A percentile compares a stretch with the other conserved stretches of the same genome.
phyloP scores from a whole-genome alignment of 2,329 filamentous ascomycete genomes.

The Nemania abortiva region DNA sequence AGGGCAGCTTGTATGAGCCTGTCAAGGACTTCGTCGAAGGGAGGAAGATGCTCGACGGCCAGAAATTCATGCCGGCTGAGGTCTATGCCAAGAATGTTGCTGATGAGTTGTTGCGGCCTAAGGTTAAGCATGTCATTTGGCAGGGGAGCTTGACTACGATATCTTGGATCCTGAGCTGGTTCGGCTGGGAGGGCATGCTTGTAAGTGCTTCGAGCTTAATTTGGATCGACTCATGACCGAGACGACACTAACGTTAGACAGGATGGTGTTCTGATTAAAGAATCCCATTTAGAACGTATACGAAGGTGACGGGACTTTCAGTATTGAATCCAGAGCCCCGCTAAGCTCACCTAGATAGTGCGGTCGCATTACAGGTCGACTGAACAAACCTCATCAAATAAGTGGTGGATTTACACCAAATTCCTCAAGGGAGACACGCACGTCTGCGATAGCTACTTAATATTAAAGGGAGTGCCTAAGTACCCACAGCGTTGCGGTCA shows the following conservation, averaged over 20 bases:
- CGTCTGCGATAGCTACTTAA: no score
- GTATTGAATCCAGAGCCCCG: not conserved
- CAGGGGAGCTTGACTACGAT: slow-evolving; percentile 39
- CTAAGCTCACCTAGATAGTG: not conserved
- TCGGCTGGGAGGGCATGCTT: slow-evolving; percentile 47
- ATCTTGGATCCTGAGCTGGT: slow-evolving; percentile 46
- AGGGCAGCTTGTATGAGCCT: slow-evolving; percentile 43
- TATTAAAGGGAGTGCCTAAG: no score
- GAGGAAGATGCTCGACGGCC: slow-evolving; percentile 38
- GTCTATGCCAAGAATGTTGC: slow-evolving; percentile 44
- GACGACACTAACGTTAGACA: not conserved
- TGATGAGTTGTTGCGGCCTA: slow-evolving; percentile 34
- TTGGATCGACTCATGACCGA: not conserved
- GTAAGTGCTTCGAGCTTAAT: slow-evolving; percentile 32
- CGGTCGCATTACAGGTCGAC: not conserved
- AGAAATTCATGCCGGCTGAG: slow-evolving; percentile 34
- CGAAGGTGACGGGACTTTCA: not conserved
- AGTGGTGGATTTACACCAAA: not conserved
- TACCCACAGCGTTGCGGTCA: no score
- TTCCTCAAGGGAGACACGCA: no score
- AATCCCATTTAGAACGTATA: slow-evolving; percentile 25
- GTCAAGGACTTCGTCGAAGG: slow-evolving; percentile 41
- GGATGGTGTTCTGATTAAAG: slow-evolving; percentile 23
- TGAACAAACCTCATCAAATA: not conserved
- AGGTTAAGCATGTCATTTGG: slow-evolving; percentile 45